A percentile compares a stretch with the other conserved stretches of the same genome.
Evolutionary conservation across 441 rosid species (phyloP).

Genomic region (Pelargonium myrrhifolium): DNA sequence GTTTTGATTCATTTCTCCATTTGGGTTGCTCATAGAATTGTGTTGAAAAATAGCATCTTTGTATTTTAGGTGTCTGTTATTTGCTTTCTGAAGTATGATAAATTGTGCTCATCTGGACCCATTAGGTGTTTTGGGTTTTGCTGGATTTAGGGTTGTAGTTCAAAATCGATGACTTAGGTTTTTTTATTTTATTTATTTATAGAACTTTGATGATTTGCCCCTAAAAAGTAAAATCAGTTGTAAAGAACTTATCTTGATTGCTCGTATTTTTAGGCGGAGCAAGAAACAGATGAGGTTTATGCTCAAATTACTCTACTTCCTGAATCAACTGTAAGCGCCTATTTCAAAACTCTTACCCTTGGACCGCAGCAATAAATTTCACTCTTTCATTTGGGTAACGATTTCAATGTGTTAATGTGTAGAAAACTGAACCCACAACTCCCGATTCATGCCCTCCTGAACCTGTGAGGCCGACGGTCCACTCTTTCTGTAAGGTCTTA

Average conservation of each 20-base stretch:
- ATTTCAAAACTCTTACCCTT: slow-evolving; percentile 1
- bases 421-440: slow-evolving; percentile 58
- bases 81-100: neutral
- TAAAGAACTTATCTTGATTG: neutral
- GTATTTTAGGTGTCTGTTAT: neutral
- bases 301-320: slow-evolving; percentile 85
- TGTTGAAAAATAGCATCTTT: neutral
- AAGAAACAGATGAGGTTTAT: slow-evolving; percentile 89
- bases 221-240: slow-evolving; percentile 9
- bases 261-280: slow-evolving; percentile 55
- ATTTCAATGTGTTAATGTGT: slow-evolving; percentile 7
- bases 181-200: too few relatives aligned
- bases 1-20: neutral
- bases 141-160: too few relatives aligned
- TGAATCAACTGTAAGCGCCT: slow-evolving; percentile 46
- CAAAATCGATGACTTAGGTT: too few relatives aligned
- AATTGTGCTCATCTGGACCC: too few relatives aligned
- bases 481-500: slow-evolving; percentile 74
- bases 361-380: neutral
- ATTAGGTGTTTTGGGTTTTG: too few relatives aligned
- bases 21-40: neutral
- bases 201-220: too few relatives aligned
- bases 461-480: slow-evolving; percentile 38
- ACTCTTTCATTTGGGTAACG: neutral
- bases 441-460: slow-evolving; percentile 50